Evolutionary conservation across 306 rosid genomes (phyloP).

Genomic region (Corylus heterophylla): DNA sequence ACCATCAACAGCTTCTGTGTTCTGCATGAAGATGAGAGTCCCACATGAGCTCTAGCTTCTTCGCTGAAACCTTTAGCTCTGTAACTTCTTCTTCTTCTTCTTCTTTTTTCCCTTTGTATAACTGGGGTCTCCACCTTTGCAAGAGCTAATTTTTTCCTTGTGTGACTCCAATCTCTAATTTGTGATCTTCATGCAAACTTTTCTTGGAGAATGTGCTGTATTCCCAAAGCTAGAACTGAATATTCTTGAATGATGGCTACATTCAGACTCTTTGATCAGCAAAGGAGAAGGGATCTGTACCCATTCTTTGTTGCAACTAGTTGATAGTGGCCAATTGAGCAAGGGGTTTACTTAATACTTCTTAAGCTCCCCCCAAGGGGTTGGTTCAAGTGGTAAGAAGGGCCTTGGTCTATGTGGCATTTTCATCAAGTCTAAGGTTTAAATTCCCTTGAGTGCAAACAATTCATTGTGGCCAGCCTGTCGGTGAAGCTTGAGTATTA

Average conservation of each 20-base stretch:
- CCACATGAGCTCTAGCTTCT: background rate
- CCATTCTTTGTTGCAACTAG: background rate
- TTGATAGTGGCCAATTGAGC: background rate
- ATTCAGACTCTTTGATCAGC: background rate
- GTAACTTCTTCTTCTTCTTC: background rate
- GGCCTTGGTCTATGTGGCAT: too few species aligned
- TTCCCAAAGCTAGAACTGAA: background rate
- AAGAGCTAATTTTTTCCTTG: background rate
- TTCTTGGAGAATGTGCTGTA: background rate
- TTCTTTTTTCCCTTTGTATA: background rate
- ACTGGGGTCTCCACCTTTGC: background rate
- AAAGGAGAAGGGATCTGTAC: background rate
- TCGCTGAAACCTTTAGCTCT: background rate
- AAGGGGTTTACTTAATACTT: background rate
- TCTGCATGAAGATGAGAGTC: background rate
- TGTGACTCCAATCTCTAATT: background rate
- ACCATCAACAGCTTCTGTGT: background rate
- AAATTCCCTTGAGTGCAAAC: too few species aligned
- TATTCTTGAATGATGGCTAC: background rate
- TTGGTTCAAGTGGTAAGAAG: too few species aligned
- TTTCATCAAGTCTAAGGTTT: too few species aligned
- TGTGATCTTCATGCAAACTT: background rate
- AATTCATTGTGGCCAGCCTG: too few species aligned
- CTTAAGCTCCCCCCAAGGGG: background rate
- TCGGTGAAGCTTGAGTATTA: too few species aligned